These are phyloP conservation scores for Alternaria postmessia DNA, from an alignment of 2,329 filamentous ascomycete species.

Conservation along the genomic window DNA sequence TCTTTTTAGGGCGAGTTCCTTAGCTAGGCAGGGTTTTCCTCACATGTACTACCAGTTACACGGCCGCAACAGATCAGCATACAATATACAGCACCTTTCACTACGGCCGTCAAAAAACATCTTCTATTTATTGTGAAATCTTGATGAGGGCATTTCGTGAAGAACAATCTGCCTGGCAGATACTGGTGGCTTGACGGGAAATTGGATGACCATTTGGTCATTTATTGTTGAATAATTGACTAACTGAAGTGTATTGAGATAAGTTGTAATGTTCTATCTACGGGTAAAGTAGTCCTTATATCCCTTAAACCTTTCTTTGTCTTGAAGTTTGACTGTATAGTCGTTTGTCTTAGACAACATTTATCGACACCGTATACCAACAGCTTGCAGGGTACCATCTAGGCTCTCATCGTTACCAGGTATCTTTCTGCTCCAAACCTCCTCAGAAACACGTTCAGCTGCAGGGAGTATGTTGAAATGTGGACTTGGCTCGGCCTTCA, in stretches of 20 bases:
- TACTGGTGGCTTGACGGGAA: neutral
- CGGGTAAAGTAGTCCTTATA: no score
- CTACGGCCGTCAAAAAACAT: slow-evolving; percentile 20
- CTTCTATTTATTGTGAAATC: slow-evolving; percentile 7
- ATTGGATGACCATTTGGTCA: neutral
- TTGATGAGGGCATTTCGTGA: neutral
- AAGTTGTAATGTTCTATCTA: no score
- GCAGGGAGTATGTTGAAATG: slow-evolving; percentile 81
- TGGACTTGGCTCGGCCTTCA: slow-evolving; percentile 83
- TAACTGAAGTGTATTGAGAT: no score
- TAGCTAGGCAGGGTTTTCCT: slow-evolving; percentile 36
- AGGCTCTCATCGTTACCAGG: slow-evolving; percentile 19
- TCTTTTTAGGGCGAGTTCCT: slow-evolving; percentile 34
- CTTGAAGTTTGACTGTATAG: no score
- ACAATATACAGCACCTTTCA: slow-evolving; percentile 35
- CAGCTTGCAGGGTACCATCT: slow-evolving; percentile 24
- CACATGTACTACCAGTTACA: slow-evolving; percentile 43
- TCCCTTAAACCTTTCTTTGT: no score
- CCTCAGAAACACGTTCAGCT: slow-evolving; percentile 65
- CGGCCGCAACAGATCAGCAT: slow-evolving; percentile 35
- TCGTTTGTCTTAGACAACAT: neutral
- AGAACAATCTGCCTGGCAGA: no score
- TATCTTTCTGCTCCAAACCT: slow-evolving; percentile 70
- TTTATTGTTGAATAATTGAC: neutral
- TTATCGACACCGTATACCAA: slow-evolving; percentile 10